Evolutionary conservation across 148 eudicot genomes (phyloP).

Genomic region (Agrostemma githago): DNA sequence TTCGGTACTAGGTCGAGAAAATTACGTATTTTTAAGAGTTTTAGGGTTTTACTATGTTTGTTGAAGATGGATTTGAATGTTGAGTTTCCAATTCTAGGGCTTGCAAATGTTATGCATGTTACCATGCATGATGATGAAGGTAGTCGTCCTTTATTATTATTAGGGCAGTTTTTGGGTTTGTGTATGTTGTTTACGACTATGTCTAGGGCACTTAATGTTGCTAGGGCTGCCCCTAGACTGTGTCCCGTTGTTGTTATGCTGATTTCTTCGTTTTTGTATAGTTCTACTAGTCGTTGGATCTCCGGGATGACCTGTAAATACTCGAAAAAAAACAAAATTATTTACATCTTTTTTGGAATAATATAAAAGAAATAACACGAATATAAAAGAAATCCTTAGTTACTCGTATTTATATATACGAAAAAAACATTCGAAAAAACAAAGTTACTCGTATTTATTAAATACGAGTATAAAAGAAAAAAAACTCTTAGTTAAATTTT

Average conservation of each 20-base stretch:
- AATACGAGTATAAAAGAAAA: too few relatives aligned
- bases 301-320: slow-evolving; percentile 36
- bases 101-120: slow-evolving; percentile 34
- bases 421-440: too few relatives aligned
- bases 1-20: slow-evolving; percentile 52
- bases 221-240: slow-evolving; percentile 58
- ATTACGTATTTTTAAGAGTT: slow-evolving; percentile 43
- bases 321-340: too few relatives aligned
- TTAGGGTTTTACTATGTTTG: slow-evolving; percentile 24
- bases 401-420: too few relatives aligned
- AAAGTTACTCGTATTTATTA: too few relatives aligned
- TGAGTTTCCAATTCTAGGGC: slow-evolving; percentile 64
- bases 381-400: too few relatives aligned
- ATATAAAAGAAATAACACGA: too few relatives aligned
- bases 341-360: too few relatives aligned
- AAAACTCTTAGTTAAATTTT: too few relatives aligned
- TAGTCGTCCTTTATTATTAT: slow-evolving; percentile 1
- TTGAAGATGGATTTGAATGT: slow-evolving; percentile 34
- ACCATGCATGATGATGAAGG: slow-evolving; percentile 21
- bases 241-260: slow-evolving; percentile 64
- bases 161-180: slow-evolving; percentile 13
- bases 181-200: slow-evolving; percentile 31
- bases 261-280: slow-evolving; percentile 49
- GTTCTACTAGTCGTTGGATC: slow-evolving; percentile 36
- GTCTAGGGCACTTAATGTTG: slow-evolving; percentile 52